phyloP scores from a whole-genome alignment of 345 rosid species.

The Citropsis articulata region DNA sequence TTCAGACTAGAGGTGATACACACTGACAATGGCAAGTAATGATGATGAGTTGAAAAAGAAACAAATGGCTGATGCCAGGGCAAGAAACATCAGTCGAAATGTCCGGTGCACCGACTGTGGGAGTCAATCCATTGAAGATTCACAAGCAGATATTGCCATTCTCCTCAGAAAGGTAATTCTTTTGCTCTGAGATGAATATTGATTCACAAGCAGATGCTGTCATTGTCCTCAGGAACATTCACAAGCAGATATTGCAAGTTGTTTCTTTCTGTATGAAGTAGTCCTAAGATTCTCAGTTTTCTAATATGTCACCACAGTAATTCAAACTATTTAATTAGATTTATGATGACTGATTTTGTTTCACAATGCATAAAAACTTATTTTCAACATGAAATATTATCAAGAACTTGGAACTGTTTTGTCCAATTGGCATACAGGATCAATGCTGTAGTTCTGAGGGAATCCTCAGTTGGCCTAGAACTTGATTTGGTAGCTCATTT shows the following conservation, averaged over 20 bases:
- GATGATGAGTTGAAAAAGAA: slow-evolving; percentile 60
- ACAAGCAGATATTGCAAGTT: not conserved
- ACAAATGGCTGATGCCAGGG: slow-evolving; percentile 75
- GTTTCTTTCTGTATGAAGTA: not conserved
- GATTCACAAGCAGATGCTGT: not conserved
- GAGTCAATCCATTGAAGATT: slow-evolving; percentile 97
- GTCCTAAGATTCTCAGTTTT: not conserved
- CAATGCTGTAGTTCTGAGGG: not conserved
- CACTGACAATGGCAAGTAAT: slow-evolving; percentile 47
- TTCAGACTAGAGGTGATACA: not conserved
- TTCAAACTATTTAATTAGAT: not conserved
- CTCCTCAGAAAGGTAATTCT: slow-evolving; percentile 75
- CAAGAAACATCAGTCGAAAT: slow-evolving; percentile 88
- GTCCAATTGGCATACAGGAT: not conserved
- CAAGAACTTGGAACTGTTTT: not conserved
- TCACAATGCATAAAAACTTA: not conserved
- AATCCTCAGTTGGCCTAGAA: not conserved
- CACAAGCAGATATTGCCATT: slow-evolving; percentile 94
- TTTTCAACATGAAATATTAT: not conserved
- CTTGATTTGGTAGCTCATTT: not conserved
- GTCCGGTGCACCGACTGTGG: slow-evolving; percentile 98
- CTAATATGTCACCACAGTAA: not conserved
- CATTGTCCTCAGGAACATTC: slow-evolving; percentile 62
- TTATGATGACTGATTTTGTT: not conserved
- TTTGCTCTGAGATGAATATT: slow-evolving; percentile 11